Evolutionary conservation across 495 filamentous ascomycete species (phyloP).

Genomic region (Mycothermus thermophilus): DNA sequence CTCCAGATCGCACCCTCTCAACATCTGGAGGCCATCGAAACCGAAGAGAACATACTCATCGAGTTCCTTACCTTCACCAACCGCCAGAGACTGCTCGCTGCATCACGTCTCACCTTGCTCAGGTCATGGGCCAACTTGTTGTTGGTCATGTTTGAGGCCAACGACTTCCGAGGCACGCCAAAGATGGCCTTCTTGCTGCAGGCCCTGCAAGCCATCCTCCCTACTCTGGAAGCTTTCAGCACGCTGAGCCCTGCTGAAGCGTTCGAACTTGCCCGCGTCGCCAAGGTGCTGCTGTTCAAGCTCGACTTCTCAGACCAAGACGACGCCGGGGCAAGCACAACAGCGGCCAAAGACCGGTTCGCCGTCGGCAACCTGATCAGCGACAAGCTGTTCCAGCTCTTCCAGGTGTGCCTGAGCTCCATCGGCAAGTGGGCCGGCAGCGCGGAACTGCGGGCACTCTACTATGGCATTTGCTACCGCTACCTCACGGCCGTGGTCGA

Average conservation of each 20-base stretch:
- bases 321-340: constrained; percentile 25
- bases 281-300: constrained; percentile 60
- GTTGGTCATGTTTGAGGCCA: constrained; percentile 61
- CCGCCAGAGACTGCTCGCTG: constrained; percentile 42
- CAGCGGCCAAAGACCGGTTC: constrained; percentile 31
- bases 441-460: constrained; percentile 57
- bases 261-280: constrained; percentile 59
- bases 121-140: constrained; percentile 71
- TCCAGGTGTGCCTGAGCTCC: constrained; percentile 65
- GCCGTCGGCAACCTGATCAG: constrained; percentile 58
- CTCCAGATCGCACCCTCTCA: constrained; percentile 38
- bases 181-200: constrained; percentile 68
- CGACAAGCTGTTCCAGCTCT: constrained; percentile 82
- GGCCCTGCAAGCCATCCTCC: constrained; percentile 68
- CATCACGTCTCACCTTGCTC: constrained; percentile 49
- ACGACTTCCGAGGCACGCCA: constrained; percentile 52
- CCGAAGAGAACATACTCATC: constrained; percentile 44
- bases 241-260: constrained; percentile 49
- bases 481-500: constrained; percentile 65
- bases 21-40: constrained; percentile 42
- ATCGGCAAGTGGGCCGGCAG: constrained; percentile 58
- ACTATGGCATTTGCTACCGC: constrained; percentile 78
- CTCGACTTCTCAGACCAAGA: constrained; percentile 43
- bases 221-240: constrained; percentile 64
- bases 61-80: constrained; percentile 49